phyloP scores from a whole-genome alignment of 179 eudicot genomes.

The Amaranthus tricolor region DNA sequence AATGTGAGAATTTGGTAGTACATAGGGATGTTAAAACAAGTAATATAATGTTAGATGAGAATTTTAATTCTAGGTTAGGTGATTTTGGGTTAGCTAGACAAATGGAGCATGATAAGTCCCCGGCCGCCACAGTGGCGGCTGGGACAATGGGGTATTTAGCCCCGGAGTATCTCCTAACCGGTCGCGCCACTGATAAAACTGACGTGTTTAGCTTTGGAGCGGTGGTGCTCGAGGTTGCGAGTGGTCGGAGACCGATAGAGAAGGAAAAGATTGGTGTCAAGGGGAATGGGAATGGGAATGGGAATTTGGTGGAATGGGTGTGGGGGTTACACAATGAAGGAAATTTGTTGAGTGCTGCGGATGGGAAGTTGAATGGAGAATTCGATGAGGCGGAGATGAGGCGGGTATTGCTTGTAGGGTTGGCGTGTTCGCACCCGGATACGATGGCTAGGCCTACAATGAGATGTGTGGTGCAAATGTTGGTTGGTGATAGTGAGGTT shows the following conservation, averaged over 20 bases:
- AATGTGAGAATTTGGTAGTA: conserved; percentile 64
- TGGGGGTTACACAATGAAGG: conserved; percentile 64
- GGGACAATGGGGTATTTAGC: conserved; percentile 53
- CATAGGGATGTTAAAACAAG: conserved; percentile 68
- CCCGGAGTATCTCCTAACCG: conserved; percentile 42
- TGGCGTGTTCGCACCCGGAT: conserved; percentile 65
- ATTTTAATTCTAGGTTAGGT: conserved; percentile 31
- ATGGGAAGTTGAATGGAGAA: conserved; percentile 38
- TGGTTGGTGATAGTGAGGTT: conserved; percentile 58
- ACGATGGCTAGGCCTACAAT: conserved; percentile 55
- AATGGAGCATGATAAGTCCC: conserved; percentile 44
- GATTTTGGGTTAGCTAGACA: conserved; percentile 43
- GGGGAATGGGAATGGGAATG: conserved; percentile 9
- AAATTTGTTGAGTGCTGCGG: conserved; percentile 45
- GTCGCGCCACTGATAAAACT: conserved; percentile 43
- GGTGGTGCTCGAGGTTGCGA: conserved; percentile 44
- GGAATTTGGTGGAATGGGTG: conserved; percentile 69
- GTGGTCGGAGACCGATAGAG: conserved; percentile 44
- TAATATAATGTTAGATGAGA: conserved; percentile 67
- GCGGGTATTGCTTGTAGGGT: conserved; percentile 54
- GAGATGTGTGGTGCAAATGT: conserved; percentile 68
- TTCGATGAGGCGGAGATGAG: conserved; percentile 56
- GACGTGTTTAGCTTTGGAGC: conserved; percentile 48
- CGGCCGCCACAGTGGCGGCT: conserved; percentile 46
- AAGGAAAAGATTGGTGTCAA: conserved; percentile 13